Percentiles rank a stretch among this genome's conserved stretches.
These are phyloP conservation scores for Eucalyptus leucophloia DNA, from an alignment of 345 rosid genomes.

Conservation along the genomic window DNA sequence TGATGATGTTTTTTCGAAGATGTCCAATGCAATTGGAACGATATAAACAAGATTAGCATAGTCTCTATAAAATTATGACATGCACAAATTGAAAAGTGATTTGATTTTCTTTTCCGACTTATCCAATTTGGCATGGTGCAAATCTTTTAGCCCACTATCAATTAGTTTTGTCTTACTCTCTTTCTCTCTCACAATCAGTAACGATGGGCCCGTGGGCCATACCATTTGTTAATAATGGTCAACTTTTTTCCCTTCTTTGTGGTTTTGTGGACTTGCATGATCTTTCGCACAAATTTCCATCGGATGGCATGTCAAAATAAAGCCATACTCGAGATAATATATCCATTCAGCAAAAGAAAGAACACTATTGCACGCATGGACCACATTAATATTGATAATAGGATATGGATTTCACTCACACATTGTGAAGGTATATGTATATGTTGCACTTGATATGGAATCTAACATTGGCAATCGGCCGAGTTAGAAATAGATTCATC, in stretches of 20 bases:
- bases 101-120: background rate
- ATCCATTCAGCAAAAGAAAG: background rate
- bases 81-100: accelerated
- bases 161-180: background rate
- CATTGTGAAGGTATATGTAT: background rate
- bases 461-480: background rate
- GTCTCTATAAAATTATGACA: background rate
- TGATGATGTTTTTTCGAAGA: background rate
- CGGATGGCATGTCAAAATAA: background rate
- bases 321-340: background rate
- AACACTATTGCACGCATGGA: background rate
- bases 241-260: background rate
- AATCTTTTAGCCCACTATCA: background rate
- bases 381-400: background rate
- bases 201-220: background rate
- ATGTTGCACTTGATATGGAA: background rate
- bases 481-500: background rate
- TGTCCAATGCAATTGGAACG: background rate
- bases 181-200: background rate
- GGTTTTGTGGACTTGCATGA: background rate
- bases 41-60: background rate
- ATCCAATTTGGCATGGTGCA: background rate
- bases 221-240: background rate
- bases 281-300: background rate
- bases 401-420: background rate